phyloP scores from a whole-genome alignment of 352 stramenopile genomes.

The Phytophthora uliginosa region DNA sequence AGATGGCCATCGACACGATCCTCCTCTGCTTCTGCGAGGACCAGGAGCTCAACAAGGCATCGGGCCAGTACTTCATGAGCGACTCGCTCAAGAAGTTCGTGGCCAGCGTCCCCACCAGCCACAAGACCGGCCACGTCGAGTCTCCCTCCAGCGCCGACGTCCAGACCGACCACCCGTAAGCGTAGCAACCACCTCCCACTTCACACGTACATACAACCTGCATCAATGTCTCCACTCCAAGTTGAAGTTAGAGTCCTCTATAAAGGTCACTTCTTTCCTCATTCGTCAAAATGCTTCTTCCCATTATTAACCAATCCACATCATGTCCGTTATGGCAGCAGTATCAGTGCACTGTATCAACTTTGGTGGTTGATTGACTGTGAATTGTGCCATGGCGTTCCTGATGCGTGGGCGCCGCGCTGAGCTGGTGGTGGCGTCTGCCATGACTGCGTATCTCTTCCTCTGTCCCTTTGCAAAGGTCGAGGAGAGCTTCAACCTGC shows the following conservation, averaged over 20 bases:
- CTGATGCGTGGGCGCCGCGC: slow-evolving; percentile 41
- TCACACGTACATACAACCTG: neutral
- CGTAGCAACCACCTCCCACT: neutral
- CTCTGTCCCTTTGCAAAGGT: slow-evolving; percentile 92
- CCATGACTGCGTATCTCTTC: slow-evolving; percentile 54
- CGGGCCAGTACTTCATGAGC: slow-evolving; percentile 83
- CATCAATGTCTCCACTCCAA: neutral
- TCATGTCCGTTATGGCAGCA: neutral
- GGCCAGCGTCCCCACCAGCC: slow-evolving; percentile 53
- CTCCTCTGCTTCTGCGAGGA: slow-evolving; percentile 98
- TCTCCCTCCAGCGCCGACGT: neutral
- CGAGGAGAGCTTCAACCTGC: slow-evolving; percentile 99
- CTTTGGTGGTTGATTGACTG: too few relatives aligned
- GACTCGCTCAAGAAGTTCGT: slow-evolving; percentile 79
- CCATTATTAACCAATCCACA: slow-evolving; percentile 1
- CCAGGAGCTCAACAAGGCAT: slow-evolving; percentile 75
- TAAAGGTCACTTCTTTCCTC: neutral
- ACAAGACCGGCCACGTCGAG: neutral
- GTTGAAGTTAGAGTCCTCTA: slow-evolving; percentile 9
- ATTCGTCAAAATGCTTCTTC: neutral
- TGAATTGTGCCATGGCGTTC: slow-evolving; percentile 6
- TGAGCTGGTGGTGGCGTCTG: slow-evolving; percentile 52
- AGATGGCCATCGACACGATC: slow-evolving; percentile 96
- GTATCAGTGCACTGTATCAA: neutral
- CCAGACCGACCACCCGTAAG: slow-evolving; percentile 3